Conservation (phyloP, 2,329 filamentous ascomycete genomes). For the Colletotrichum navitas region DNA sequence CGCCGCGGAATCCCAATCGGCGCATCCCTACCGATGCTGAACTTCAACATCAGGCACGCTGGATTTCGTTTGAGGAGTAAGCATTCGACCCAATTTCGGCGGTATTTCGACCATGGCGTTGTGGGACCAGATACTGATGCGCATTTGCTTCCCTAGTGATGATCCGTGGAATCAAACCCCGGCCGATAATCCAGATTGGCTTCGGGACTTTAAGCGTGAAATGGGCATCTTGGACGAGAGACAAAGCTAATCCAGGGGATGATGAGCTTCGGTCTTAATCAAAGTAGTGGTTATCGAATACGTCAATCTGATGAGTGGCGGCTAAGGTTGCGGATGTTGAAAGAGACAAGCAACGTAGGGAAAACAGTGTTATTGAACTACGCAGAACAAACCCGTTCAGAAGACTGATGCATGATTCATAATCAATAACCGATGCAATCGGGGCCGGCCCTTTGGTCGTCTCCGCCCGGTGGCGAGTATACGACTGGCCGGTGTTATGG, state of each 20-base stretch:
- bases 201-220: conserved; percentile 44
- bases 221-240: conserved; percentile 21
- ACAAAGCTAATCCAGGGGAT: neutral
- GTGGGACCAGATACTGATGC: neutral
- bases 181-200: conserved; percentile 51
- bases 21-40: conserved; percentile 53
- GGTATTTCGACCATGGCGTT: no score
- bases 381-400: neutral
- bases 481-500: no score
- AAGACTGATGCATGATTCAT: neutral
- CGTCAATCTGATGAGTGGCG: neutral
- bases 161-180: conserved; percentile 57
- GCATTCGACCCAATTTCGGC: neutral
- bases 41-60: conserved; percentile 51
- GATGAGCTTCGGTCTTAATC: no score
- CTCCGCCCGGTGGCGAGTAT: neutral
- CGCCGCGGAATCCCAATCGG: conserved; percentile 47
- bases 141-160: conserved; percentile 40
- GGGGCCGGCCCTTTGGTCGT: neutral
- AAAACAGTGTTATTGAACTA: neutral
- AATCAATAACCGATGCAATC: no score
- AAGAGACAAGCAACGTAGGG: neutral
- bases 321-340: neutral
- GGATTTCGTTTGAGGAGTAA: conserved; percentile 50
- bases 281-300: neutral